These are phyloP conservation scores for Peltaster fructicola DNA, from an alignment of 2,329 filamentous ascomycete species.

Conservation along the genomic window DNA sequence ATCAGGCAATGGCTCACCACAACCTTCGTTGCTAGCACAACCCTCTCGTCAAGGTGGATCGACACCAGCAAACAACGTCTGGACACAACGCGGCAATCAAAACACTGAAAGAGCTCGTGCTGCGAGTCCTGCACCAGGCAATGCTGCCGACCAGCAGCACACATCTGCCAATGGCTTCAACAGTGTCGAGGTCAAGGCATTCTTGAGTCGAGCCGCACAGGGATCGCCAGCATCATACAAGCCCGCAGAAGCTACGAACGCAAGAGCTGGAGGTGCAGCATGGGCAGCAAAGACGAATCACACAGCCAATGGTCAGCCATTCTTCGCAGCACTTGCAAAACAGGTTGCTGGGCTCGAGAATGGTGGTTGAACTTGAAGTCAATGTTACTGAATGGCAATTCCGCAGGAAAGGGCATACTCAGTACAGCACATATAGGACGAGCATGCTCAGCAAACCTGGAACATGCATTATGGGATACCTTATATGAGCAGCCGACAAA, in stretches of 20 bases:
- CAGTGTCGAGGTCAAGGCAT: slow-evolving; percentile 24
- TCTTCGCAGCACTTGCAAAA: slow-evolving; percentile 29
- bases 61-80: slow-evolving; percentile 9
- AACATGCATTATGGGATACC: not conserved
- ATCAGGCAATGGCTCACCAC: too few relatives aligned
- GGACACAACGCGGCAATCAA: slow-evolving; percentile 8
- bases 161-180: slow-evolving; percentile 23
- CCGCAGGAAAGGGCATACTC: not conserved
- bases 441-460: not conserved
- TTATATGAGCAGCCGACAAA: not conserved
- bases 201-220: slow-evolving; percentile 22
- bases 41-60: too few relatives aligned
- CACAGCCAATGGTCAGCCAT: slow-evolving; percentile 28
- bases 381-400: not conserved
- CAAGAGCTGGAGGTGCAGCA: slow-evolving; percentile 18
- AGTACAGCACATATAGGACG: too few relatives aligned
- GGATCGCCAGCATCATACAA: slow-evolving; percentile 13
- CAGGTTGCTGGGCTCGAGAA: slow-evolving; percentile 23
- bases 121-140: slow-evolving; percentile 5
- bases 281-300: slow-evolving; percentile 23
- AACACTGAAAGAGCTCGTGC: too few relatives aligned
- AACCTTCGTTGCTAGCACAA: too few relatives aligned
- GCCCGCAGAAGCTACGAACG: slow-evolving; percentile 4
- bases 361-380: slow-evolving; percentile 10
- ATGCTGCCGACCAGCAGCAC: slow-evolving; percentile 7